Evolutionary conservation across 2,329 filamentous ascomycete genomes (phyloP), one percentile per base, ranked within the genome.

Genomic region (Fusarium algeriense): DNA sequence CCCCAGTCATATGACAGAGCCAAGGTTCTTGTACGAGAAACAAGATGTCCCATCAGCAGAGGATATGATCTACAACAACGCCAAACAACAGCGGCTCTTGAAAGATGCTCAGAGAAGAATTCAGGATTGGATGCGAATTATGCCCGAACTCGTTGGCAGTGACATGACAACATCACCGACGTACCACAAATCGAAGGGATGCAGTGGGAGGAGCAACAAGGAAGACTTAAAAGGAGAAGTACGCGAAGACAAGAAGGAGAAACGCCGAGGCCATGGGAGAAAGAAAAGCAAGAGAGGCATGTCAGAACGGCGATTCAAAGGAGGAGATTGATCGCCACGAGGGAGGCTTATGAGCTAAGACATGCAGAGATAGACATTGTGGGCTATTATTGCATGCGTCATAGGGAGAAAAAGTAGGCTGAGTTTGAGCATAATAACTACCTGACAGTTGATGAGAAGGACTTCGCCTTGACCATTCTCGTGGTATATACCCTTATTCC

Each of bases 61-160:
- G 43, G 65, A 64, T 35, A 17, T 60, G 4, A 53, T 70, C 13
- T 67, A 74, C 32, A 34, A 50, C 19, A 37, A 46, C 12, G 53
- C 53, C 9, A 70, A 72, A 32, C 59, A 65, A 23, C 60, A 62
- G 20, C 44, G 68, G 15, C 59, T 60, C 20, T 26, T 58, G 14
- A 57, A 60, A 19, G 68, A 74, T 32, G 59, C 73, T 7, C 52
- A 68, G 38, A 66, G 43, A 41, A 59, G 61, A 32, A 49, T 72
- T 19, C 43, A 54, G 28, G 71, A 72, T 45, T 73, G 71, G 71
- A 40, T 60, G 11, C 61, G 54, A n/a, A 48, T 64, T 13, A 67
- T 73, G 64, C 60, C 56, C 6, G 55, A 60, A 26, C 45, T 73
- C 35, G 38, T 58, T 8, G 44, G 38, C 6, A 41, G 37, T 12